Percentiles rank a stretch among this genome's conserved stretches.
Evolutionary conservation across 1,139 yeast genomes (phyloP).

Genomic region (Scheffersomyces parashehatae): DNA sequence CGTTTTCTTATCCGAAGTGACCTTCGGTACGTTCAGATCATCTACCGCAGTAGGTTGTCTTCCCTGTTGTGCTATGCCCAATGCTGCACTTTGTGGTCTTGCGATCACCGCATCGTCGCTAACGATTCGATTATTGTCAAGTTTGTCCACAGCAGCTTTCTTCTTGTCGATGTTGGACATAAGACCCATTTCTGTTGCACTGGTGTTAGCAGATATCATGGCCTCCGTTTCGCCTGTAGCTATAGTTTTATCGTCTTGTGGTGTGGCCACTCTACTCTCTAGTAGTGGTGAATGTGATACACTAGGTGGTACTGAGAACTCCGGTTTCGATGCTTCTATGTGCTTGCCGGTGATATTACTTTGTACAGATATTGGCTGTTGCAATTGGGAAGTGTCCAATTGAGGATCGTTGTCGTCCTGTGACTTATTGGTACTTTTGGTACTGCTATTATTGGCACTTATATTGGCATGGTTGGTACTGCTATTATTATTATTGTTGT

Average conservation of each 20-base stretch:
- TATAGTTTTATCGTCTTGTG: background rate
- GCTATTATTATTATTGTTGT: too few relatives aligned
- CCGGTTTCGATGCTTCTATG: background rate
- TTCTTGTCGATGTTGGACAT: background rate
- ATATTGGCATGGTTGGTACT: too few relatives aligned
- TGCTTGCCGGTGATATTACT: too few relatives aligned
- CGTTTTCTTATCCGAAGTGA: constrained; percentile 34
- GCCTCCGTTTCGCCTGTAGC: too few relatives aligned
- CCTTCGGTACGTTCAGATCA: constrained; percentile 18
- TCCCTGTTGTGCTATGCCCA: background rate
- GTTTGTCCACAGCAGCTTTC: background rate
- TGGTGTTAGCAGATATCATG: too few relatives aligned
- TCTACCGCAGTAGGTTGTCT: background rate
- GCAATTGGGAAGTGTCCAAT: too few relatives aligned
- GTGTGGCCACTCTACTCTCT: background rate
- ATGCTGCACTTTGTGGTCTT: background rate
- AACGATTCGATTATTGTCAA: background rate
- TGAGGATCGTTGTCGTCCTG: too few relatives aligned
- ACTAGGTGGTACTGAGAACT: background rate
- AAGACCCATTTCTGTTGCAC: background rate
- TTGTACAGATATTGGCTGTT: too few relatives aligned
- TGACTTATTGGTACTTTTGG: too few relatives aligned
- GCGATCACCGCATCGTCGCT: background rate
- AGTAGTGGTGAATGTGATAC: background rate
- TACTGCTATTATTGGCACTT: too few relatives aligned